Base-by-base conservation (phyloP, 306 rosid genomes). In the Cicer judaicum region DNA sequence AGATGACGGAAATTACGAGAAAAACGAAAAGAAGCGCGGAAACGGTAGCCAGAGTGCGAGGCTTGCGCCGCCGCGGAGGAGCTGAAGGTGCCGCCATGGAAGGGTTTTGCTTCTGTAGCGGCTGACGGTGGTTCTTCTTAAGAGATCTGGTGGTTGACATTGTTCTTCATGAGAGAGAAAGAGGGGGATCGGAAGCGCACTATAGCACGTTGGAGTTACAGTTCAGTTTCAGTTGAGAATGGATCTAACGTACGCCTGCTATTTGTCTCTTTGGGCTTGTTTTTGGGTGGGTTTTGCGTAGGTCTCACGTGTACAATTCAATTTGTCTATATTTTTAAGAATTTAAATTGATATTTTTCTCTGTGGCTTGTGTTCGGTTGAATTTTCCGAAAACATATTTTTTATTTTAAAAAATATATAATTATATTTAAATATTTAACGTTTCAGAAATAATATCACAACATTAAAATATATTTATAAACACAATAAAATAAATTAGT, bases 141-240 rank as follows among this genome's bases (percentile, higher is more conserved):
- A 61, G 79, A 73, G 93, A 85, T 85, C 85, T 78, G 42, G 66
- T 46, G 29, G 66, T 50, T 66, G 92, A 87, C 97, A 89, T 91
- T 46, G 15, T 6, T 47, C 46, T 18, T 76, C 86, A 87, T 80
- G 72, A 65, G 49, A 36, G 21, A 42, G n/a, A 42, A 64, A 3
- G 29, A 43, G 69, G 40, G 68, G 12, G 47, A 42, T 62, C 7
- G 34, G 52, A 1, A 74, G 80, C 83, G 70, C 53, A 62, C 42
- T 72, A 65, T 73, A 73, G 43, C 64, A 50, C 57, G 62, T 7
- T 4, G 34, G 42, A 16, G 38, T 44, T 18, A 29, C 6, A 39
- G 13, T 29, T 29, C 34, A 24, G 34, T 24, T 24, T 29, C 36
- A 29, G 8, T n/a, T 7, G 15, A n/a, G 6, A 3, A 5, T 50